These are phyloP conservation scores for Westerdykella ornata DNA, from an alignment of 2,329 filamentous ascomycete species.

Conservation along the genomic window DNA sequence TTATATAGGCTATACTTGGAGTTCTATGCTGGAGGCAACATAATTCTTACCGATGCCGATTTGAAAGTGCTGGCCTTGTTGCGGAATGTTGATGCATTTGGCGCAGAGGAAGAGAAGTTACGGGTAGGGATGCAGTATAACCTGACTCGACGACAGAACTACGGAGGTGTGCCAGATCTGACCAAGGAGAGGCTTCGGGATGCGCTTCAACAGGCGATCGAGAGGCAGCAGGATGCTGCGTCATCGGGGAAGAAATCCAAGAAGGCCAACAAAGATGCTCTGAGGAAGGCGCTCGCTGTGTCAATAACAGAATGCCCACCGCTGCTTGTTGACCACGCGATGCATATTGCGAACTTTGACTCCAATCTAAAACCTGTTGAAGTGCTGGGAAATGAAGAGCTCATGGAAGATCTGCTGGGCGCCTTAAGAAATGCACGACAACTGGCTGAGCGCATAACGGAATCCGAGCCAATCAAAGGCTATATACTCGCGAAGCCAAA, in stretches of 20 bases:
- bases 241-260: slow-evolving; percentile 57
- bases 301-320: slow-evolving; percentile 87
- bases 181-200: slow-evolving; percentile 65
- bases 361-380: slow-evolving; percentile 59
- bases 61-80: slow-evolving; percentile 75
- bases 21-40: slow-evolving; percentile 93
- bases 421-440: slow-evolving; percentile 64
- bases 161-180: slow-evolving; percentile 63
- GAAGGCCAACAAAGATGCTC: slow-evolving; percentile 64
- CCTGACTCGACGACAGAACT: slow-evolving; percentile 78
- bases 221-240: slow-evolving; percentile 50
- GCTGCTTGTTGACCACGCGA: slow-evolving; percentile 76
- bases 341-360: slow-evolving; percentile 65
- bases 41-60: slow-evolving; percentile 82
- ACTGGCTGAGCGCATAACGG: slow-evolving; percentile 63
- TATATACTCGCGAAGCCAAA: slow-evolving; percentile 75
- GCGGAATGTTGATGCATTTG: slow-evolving; percentile 66
- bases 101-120: slow-evolving; percentile 76
- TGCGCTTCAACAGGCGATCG: slow-evolving; percentile 61
- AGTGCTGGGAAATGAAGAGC: slow-evolving; percentile 58
- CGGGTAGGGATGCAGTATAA: slow-evolving; percentile 72
- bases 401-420: slow-evolving; percentile 60
- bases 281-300: slow-evolving; percentile 73
- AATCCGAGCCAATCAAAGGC: slow-evolving; percentile 60
- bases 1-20: slow-evolving; percentile 82